Percentiles rank a stretch among this genome's conserved stretches.
Evolutionary conservation across 179 eudicot species (phyloP).

Genomic region (Silene coronaria): DNA sequence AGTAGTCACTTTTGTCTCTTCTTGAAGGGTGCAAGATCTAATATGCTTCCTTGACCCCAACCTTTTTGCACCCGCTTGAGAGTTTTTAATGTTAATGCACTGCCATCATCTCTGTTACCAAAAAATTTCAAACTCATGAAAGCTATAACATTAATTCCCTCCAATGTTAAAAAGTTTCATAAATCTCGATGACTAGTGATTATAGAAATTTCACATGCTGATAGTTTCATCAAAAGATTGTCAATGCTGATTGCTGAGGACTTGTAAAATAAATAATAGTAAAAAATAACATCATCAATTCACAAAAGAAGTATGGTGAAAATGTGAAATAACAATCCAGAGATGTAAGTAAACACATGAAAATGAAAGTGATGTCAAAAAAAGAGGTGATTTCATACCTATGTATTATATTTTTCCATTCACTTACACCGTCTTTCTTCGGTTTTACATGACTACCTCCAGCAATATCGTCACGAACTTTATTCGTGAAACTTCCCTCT

Average conservation of each 20-base stretch:
- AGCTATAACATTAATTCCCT: background rate
- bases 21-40: conserved; percentile 40
- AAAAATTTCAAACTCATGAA: background rate
- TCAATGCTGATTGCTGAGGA: background rate
- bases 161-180: background rate
- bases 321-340: background rate
- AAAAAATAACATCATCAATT: conserved; percentile 1
- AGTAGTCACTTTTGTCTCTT: conserved; percentile 41
- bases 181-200: background rate
- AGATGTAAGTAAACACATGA: background rate
- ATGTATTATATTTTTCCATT: conserved; percentile 68
- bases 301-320: background rate
- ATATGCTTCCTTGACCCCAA: conserved; percentile 79
- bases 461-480: conserved; percentile 24
- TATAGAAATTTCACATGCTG: background rate
- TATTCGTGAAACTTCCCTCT: conserved; percentile 41
- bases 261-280: no score
- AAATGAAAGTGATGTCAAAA: conserved; percentile 3
- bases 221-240: background rate
- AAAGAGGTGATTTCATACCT: conserved; percentile 40
- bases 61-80: conserved; percentile 71
- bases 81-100: conserved; percentile 53
- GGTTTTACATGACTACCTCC: conserved; percentile 27
- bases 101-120: conserved; percentile 72
- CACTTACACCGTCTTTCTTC: conserved; percentile 33